These are phyloP conservation scores for Trichophyton schoenleinii DNA, from an alignment of 2,329 filamentous ascomycete species.

Conservation along the genomic window DNA sequence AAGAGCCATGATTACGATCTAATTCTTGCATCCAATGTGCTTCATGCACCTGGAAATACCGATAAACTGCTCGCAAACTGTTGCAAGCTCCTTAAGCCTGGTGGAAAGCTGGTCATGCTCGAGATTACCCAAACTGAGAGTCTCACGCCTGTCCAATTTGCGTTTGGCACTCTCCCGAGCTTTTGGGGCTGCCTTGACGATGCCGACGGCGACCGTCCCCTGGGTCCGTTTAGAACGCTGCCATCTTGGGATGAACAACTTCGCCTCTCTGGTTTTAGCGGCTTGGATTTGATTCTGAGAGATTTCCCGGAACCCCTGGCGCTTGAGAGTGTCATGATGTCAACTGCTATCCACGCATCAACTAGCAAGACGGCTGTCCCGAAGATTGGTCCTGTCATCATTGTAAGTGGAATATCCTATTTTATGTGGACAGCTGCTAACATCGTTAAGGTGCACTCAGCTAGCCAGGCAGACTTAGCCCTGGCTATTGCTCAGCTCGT, in stretches of 20 bases:
- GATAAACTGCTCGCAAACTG: slow-evolving; percentile 8
- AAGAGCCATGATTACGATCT: slow-evolving; percentile 14
- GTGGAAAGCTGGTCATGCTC: neutral
- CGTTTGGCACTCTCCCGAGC: neutral
- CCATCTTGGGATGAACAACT: neutral
- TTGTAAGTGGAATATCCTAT: neutral
- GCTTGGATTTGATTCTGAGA: neutral
- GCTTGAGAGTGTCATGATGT: neutral
- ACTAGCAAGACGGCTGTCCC: neutral
- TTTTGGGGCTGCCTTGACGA: neutral
- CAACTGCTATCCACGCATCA: neutral
- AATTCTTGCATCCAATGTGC: slow-evolving; percentile 16
- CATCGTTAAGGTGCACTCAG: neutral
- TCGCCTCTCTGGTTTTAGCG: neutral
- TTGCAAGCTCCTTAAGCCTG: slow-evolving; percentile 14
- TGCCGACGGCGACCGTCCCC: neutral
- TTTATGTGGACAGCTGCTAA: neutral
- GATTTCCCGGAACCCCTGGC: neutral
- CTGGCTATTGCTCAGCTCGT: neutral
- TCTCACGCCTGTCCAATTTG: neutral
- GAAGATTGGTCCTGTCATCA: neutral
- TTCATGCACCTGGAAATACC: slow-evolving; percentile 16
- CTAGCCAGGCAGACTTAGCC: neutral
- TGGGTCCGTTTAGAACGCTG: neutral
- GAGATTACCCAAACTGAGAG: neutral